Evolutionary conservation across 495 filamentous ascomycete species (phyloP), one percentile per base, ranked within the genome.

Genomic region (Hyaloscypha finlandica): DNA sequence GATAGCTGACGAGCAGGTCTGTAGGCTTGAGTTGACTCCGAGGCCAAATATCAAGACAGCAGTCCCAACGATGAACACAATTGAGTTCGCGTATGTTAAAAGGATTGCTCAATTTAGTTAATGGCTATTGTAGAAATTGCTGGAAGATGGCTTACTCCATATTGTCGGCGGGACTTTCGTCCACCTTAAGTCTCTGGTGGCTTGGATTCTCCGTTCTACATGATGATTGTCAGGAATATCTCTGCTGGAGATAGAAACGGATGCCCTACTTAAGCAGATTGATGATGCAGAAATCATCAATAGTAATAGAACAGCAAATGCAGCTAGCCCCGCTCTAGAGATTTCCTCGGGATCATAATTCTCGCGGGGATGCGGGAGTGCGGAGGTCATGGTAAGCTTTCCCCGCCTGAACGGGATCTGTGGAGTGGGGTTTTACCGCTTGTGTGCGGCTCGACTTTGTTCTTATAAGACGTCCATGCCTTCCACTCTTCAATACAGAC

Each of bases 11-110:
- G 79, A 76, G 75, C 83, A 86, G 35, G 80, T 74, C 6, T 71
- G 61, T 4, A 67, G 30, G 42, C 73, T 80, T 48, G 70, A 67
- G 35, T 84, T 77, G 32, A 84, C 73, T 11, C 81, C 81, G 31
- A 83, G 72, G 30, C 80, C 81, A 66, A 79, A 78, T 54, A 79
- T 72, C 20, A 85, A 68, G 29, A 85, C 75, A 14, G 74, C 75
- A 19, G 81, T 81, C 20, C 74, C 76, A 64, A 84, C 77, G 25
- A 83, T 80, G 69, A 86, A 86, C 22, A 80, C 37, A 60, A 78
- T 79, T 8, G 83, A 85, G 67, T 84, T 80, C 61, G 72, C 48
- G 68, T 84, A 85, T 20, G 85, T 83, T 4, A 75, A 70, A 58
- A 85, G 76, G 30, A 84, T 76, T 25, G 84, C 82, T 85, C 11